These are phyloP conservation scores for Venturia effusa DNA, from an alignment of 2,329 filamentous ascomycete species.

Conservation along the genomic window DNA sequence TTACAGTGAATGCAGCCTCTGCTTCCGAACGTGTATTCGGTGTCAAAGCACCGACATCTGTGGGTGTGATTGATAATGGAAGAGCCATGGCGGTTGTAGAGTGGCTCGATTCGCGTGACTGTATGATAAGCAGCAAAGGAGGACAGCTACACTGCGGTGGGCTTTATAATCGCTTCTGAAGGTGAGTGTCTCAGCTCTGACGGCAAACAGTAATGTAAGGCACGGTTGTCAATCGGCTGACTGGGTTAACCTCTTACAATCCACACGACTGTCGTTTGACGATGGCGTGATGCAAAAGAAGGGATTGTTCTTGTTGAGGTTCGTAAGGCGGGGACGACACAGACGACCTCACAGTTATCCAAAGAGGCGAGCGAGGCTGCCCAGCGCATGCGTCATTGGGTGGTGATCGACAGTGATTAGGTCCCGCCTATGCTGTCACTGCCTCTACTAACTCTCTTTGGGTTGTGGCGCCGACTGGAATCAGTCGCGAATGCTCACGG, in stretches of 20 bases:
- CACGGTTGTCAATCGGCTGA: neutral
- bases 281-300: neutral
- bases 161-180: neutral
- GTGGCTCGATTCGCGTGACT: neutral
- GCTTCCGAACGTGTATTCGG: slow-evolving; percentile 11
- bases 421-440: neutral
- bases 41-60: slow-evolving; percentile 6
- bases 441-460: neutral
- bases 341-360: too few species aligned
- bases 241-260: neutral
- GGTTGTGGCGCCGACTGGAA: neutral
- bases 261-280: neutral
- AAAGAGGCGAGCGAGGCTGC: neutral
- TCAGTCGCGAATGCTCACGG: neutral
- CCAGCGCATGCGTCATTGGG: neutral
- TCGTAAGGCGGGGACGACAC: neutral
- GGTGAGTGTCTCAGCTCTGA: neutral
- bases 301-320: neutral
- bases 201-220: neutral
- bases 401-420: too few species aligned
- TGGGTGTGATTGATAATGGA: slow-evolving; percentile 1
- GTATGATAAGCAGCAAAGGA: neutral
- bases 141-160: neutral
- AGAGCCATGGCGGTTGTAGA: neutral
- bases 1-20: slow-evolving; percentile 10